Percentiles rank a stretch among this genome's conserved stretches.
phyloP scores from a whole-genome alignment of 2,329 filamentous ascomycete genomes.

The Paecilomyces dactylethromorphus region DNA sequence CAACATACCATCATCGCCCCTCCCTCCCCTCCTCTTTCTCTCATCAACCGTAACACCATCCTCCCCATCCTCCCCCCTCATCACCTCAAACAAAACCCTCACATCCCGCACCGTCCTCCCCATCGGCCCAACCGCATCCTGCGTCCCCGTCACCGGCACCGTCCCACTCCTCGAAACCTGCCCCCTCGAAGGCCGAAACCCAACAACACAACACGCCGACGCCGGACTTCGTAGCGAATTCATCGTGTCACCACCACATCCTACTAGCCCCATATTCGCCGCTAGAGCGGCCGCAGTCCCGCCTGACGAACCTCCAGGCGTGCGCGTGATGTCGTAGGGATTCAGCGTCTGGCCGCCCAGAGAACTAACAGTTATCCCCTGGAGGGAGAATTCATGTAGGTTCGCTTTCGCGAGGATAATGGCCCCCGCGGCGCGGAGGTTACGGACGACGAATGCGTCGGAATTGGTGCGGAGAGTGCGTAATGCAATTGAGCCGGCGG shows the following conservation, averaged over 20 bases:
- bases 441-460: conserved; percentile 47
- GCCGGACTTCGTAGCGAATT: conserved; percentile 58
- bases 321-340: conserved; percentile 59
- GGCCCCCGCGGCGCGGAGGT: conserved; percentile 46
- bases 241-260: conserved; percentile 55
- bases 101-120: conserved; percentile 36
- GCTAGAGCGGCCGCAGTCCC: conserved; percentile 57
- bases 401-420: conserved; percentile 57
- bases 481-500: conserved; percentile 48
- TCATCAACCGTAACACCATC: conserved; percentile 22
- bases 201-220: conserved; percentile 55
- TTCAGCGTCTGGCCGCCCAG: conserved; percentile 60
- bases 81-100: conserved; percentile 16
- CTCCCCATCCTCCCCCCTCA: conserved; percentile 10
- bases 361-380: conserved; percentile 57
- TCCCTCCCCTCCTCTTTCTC: no score
- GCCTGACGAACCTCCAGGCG: conserved; percentile 58
- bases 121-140: conserved; percentile 53
- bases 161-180: conserved; percentile 47
- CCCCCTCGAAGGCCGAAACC: conserved; percentile 51
- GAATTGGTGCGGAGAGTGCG: conserved; percentile 32
- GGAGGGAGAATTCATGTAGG: conserved; percentile 58
- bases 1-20: no score
- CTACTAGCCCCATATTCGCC: conserved; percentile 51
- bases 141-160: conserved; percentile 51